phyloP scores from a whole-genome alignment of 2,329 filamentous ascomycete species.

The Penicillium griseofulvum region DNA sequence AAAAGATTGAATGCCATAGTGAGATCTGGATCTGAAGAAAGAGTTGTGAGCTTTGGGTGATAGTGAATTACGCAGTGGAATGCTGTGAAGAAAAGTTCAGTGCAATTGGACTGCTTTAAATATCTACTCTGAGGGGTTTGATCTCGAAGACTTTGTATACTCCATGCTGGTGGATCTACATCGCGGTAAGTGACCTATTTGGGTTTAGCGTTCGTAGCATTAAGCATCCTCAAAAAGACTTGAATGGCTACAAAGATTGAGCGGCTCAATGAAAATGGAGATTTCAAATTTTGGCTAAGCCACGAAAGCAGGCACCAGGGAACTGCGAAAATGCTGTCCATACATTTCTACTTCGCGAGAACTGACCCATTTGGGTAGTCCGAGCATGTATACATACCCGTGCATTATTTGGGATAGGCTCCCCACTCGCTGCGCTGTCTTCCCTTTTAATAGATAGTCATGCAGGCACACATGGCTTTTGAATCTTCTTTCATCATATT shows the following conservation, averaged over 20 bases:
- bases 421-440: neutral
- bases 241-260: neutral
- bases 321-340: neutral
- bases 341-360: slow-evolving; percentile 18
- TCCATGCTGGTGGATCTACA: neutral
- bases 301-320: neutral
- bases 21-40: neutral
- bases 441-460: neutral
- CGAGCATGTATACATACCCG: neutral
- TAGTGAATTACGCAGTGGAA: neutral
- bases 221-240: neutral
- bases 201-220: neutral
- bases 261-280: neutral
- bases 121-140: neutral
- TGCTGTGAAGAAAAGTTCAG: neutral
- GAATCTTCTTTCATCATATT: neutral
- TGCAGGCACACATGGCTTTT: neutral
- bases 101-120: neutral
- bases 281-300: neutral
- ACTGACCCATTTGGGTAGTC: slow-evolving; percentile 11
- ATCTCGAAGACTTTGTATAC: neutral
- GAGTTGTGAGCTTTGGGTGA: neutral
- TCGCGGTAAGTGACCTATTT: neutral
- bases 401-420: too few species aligned
- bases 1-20: slow-evolving; percentile 4